These are phyloP conservation scores for Gomphus sp. DNA, from an alignment of 1,284 basidiomycete genomes.

Conservation along the genomic window DNA sequence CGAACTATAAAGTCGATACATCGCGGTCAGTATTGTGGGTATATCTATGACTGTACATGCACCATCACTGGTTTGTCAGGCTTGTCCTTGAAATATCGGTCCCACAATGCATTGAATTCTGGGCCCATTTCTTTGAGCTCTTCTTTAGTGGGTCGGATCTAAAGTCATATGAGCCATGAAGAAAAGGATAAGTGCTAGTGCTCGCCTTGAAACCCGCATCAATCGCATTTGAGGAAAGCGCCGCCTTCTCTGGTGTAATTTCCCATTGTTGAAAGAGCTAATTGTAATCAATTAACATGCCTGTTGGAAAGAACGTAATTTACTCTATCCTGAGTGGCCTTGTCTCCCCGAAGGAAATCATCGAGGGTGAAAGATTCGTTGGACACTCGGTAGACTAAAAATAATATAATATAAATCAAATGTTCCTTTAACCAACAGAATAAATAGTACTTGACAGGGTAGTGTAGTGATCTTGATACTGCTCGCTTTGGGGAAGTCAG, in stretches of 20 bases:
- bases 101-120: slow-evolving; percentile 61
- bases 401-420: neutral
- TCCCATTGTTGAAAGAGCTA: slow-evolving; percentile 62
- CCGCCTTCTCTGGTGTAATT: slow-evolving; percentile 56
- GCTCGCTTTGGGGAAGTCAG: slow-evolving; percentile 32
- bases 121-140: slow-evolving; percentile 69
- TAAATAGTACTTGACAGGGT: slow-evolving; percentile 44
- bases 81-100: slow-evolving; percentile 65
- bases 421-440: neutral
- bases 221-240: slow-evolving; percentile 58
- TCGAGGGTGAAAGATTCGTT: slow-evolving; percentile 55
- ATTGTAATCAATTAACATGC: neutral
- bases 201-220: slow-evolving; percentile 64
- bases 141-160: slow-evolving; percentile 58
- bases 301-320: neutral
- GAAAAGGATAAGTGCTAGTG: neutral
- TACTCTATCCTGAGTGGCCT: slow-evolving; percentile 25
- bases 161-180: neutral
- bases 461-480: slow-evolving; percentile 70
- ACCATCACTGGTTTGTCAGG: slow-evolving; percentile 69
- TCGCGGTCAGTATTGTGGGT: neutral
- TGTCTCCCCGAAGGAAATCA: slow-evolving; percentile 61
- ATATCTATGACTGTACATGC: slow-evolving; percentile 10
- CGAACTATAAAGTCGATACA: slow-evolving; percentile 30
- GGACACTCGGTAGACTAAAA: slow-evolving; percentile 57